Base-by-base conservation (phyloP, 495 filamentous ascomycete genomes). In the Aspergillus steynii region DNA sequence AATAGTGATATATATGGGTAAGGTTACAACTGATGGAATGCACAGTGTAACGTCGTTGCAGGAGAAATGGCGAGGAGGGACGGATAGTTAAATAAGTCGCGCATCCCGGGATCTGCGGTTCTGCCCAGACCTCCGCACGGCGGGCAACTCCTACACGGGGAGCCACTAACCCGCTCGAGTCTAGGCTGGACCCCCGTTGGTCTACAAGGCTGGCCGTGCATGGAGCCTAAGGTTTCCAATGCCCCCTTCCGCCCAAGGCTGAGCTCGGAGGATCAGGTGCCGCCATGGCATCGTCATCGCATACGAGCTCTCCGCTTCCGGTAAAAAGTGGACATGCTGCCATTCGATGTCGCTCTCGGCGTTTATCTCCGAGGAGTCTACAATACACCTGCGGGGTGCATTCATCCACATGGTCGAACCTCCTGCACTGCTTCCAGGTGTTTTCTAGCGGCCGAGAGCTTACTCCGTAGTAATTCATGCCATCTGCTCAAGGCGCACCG, bases 371-470 rank as follows among this genome's bases (percentile, higher is more conserved):
- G 62, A 55, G 61, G 61, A 60, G 25, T 46, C 20, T 20, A 20
- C 20, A 20, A 20, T 20, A 20, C 20, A 20, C 20, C 20, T 20
- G 20, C 20, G 20, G 20, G 20, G 20, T 20, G 20, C 20, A 20
- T 20, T 20, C 20, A 20, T 20, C 20, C 20, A 20, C 20, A 20
- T 20, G 20, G 20, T 20, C 20, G 20, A 20, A 20, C 20, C 20
- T 20, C 20, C 54, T 56, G 47, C 63, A 56, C 5, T 51, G 34
- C 58, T 69, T 69, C 63, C 63, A 73, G 53, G 68, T 61, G 65
- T 62, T 53, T 68, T 69, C 68, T 61, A 64, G 50, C 51, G 50
- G 58, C 28, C 48, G n/a, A 32, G 14, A 45, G 29, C 25, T 50
- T 37, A 25, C 50, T 25, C 31, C 20, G 20, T 20, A 20, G 20